Evolutionary conservation across 2,329 filamentous ascomycete genomes (phyloP).

Genomic region (Ceratocystis eucalypticola): DNA sequence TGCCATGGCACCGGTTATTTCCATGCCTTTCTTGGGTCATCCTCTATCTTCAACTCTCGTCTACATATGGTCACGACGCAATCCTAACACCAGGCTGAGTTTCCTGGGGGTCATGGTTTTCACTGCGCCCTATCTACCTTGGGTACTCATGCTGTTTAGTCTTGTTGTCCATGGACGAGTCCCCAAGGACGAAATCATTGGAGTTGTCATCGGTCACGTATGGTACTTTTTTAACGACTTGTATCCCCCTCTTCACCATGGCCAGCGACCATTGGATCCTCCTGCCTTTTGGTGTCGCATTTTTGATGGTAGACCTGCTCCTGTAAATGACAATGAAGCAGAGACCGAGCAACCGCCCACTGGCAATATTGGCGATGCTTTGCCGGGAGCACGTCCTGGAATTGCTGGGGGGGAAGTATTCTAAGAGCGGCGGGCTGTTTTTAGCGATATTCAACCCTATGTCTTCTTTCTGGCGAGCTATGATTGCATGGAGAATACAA

Average conservation of each 20-base stretch:
- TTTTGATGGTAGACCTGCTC: slow-evolving; percentile 49
- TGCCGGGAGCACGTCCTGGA: slow-evolving; percentile 38
- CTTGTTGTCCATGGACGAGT: slow-evolving; percentile 78
- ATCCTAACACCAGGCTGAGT: slow-evolving; percentile 80
- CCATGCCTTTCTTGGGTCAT: slow-evolving; percentile 87
- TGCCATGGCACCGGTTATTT: slow-evolving; percentile 69
- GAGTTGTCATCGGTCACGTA: slow-evolving; percentile 84
- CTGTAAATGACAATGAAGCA: slow-evolving; percentile 27
- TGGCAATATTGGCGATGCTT: slow-evolving; percentile 47
- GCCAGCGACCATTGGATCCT: slow-evolving; percentile 74
- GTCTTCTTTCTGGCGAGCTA: too few species aligned
- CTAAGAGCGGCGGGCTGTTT: not conserved
- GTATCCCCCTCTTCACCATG: slow-evolving; percentile 79
- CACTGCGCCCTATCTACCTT: slow-evolving; percentile 85
- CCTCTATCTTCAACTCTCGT: slow-evolving; percentile 85
- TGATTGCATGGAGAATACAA: too few species aligned
- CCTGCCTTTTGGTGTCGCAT: slow-evolving; percentile 80
- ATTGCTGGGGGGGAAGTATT: slow-evolving; percentile 11
- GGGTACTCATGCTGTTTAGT: slow-evolving; percentile 89
- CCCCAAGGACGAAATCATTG: slow-evolving; percentile 92
- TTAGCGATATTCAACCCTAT: not conserved
- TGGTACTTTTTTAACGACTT: slow-evolving; percentile 99
- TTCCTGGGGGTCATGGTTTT: slow-evolving; percentile 84
- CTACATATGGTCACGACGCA: slow-evolving; percentile 94
- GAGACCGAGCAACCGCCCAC: slow-evolving; percentile 29